Conservation (phyloP, 2,329 filamentous ascomycete genomes). For the Nemania diffusa region DNA sequence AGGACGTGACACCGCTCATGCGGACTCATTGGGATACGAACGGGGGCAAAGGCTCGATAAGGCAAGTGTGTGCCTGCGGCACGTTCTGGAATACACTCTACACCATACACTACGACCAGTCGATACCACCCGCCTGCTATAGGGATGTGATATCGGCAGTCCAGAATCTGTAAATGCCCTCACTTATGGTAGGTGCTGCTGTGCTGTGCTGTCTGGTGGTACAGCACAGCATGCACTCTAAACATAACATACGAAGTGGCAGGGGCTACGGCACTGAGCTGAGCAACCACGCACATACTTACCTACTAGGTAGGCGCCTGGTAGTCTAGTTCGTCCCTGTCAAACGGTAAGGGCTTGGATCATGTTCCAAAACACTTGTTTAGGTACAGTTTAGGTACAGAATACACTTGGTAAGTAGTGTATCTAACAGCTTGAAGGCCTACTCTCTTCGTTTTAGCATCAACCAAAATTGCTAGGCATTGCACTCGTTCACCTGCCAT, state of each 20-base stretch:
- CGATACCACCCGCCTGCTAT: not conserved
- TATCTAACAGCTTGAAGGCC: no score
- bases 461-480: not conserved
- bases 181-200: not conserved
- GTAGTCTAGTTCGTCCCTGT: constrained; percentile 1
- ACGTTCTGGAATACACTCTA: not conserved
- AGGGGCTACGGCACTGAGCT: not conserved
- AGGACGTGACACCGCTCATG: constrained; percentile 1
- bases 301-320: no score
- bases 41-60: not conserved
- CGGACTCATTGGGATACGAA: not conserved
- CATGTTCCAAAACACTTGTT: not conserved
- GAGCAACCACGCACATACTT: not conserved
- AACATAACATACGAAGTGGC: not conserved
- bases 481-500: constrained; percentile 1
- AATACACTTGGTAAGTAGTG: not conserved
- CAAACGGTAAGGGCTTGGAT: not conserved
- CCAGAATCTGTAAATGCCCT: constrained; percentile 4
- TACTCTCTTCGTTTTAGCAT: constrained; percentile 9
- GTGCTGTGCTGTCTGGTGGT: not conserved
- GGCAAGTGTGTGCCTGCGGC: not conserved
- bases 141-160: constrained; percentile 1
- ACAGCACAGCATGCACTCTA: not conserved
- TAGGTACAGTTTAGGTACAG: not conserved
- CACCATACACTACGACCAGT: not conserved